Percentiles rank a stretch among this genome's conserved stretches.
phyloP scores from a whole-genome alignment of 2,329 filamentous ascomycete genomes.

The Scopulariopsis brevicaulis region DNA sequence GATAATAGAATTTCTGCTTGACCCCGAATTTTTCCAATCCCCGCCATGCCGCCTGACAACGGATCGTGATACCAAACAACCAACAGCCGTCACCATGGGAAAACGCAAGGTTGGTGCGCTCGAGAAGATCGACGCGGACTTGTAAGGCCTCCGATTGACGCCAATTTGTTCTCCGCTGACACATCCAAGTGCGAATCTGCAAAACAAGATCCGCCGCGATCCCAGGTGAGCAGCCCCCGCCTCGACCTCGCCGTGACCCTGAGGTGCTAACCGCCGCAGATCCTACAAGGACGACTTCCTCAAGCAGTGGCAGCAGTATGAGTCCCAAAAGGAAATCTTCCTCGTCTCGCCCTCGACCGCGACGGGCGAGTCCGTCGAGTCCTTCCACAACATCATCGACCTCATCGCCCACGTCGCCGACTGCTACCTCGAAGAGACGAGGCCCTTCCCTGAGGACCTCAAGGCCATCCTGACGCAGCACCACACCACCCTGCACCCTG shows the following conservation, averaged over 20 bases:
- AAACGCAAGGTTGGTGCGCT: slow-evolving; percentile 86
- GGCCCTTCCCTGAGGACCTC: slow-evolving; percentile 67
- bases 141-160: slow-evolving; percentile 35
- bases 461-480: slow-evolving; percentile 72
- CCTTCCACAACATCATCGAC: slow-evolving; percentile 84
- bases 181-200: slow-evolving; percentile 59
- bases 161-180: slow-evolving; percentile 13
- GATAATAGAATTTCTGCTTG: slow-evolving; percentile 1
- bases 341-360: slow-evolving; percentile 69
- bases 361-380: slow-evolving; percentile 67
- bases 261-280: slow-evolving; percentile 24
- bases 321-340: slow-evolving; percentile 84
- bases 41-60: background rate
- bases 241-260: background rate
- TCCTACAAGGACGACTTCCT: slow-evolving; percentile 86
- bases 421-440: slow-evolving; percentile 76
- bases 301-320: slow-evolving; percentile 84
- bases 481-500: slow-evolving; percentile 70
- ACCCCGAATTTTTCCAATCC: slow-evolving; percentile 1
- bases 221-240: slow-evolving; percentile 46
- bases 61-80: background rate
- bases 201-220: slow-evolving; percentile 85
- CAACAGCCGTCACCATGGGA: slow-evolving; percentile 40
- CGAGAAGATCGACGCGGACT: slow-evolving; percentile 89
- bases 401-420: slow-evolving; percentile 90